phyloP scores from a whole-genome alignment of 805 yeast genomes.

The Metschnikowia corniflorae region DNA sequence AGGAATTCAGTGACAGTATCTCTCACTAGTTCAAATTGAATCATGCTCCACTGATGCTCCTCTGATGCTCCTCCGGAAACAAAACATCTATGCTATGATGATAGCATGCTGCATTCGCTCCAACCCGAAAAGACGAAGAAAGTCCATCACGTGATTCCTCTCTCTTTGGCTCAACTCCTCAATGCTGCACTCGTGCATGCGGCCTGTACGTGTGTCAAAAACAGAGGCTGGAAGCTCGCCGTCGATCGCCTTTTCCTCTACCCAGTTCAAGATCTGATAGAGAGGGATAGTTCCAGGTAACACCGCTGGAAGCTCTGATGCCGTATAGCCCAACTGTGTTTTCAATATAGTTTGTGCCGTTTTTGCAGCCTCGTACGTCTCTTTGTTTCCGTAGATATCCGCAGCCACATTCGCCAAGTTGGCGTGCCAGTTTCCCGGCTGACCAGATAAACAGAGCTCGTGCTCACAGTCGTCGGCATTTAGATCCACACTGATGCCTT shows the following conservation, averaged over 20 bases:
- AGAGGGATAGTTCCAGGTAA: constrained; percentile 52
- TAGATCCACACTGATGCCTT: background rate
- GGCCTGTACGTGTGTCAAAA: constrained; percentile 18
- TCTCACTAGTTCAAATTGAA: no score
- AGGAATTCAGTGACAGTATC: no score
- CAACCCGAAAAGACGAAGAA: constrained; percentile 43
- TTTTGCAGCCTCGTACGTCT: constrained; percentile 20
- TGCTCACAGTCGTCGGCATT: constrained; percentile 9
- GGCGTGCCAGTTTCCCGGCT: constrained; percentile 4
- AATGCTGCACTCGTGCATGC: constrained; percentile 20
- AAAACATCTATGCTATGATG: constrained; percentile 5
- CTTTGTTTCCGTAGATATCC: constrained; percentile 7
- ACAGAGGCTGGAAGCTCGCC: constrained; percentile 5
- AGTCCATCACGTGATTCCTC: constrained; percentile 34
- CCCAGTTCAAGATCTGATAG: constrained; percentile 38
- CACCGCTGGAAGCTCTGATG: constrained; percentile 35
- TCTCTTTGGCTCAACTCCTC: constrained; percentile 21
- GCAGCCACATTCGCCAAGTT: constrained; percentile 7
- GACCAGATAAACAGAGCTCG: constrained; percentile 5
- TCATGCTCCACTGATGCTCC: no score
- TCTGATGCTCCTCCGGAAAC: no score
- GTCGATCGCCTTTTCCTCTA: constrained; percentile 14
- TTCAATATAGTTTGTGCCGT: constrained; percentile 13
- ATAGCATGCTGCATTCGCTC: constrained; percentile 15
- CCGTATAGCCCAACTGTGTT: constrained; percentile 12